These are phyloP conservation scores for Secale cereale DNA, from an alignment of 176 grass and related monocot species.

Conservation along the genomic window DNA sequence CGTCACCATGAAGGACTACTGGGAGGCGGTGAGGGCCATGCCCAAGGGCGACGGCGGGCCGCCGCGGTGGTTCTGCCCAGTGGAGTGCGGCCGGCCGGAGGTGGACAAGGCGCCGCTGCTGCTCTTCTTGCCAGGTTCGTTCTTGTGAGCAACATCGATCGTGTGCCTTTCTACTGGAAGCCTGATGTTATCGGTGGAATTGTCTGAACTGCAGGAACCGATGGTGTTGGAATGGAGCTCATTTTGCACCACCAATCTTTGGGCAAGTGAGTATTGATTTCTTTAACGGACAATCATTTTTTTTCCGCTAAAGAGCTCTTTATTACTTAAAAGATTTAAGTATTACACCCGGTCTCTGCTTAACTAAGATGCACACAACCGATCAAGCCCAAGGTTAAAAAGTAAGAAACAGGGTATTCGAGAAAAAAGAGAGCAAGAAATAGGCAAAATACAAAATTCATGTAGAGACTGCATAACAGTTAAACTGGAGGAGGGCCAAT, in stretches of 20 bases:
- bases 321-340: not conserved
- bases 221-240: conserved; percentile 64
- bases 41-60: conserved; percentile 39
- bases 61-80: conserved; percentile 71
- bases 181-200: not conserved
- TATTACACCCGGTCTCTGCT: too few species aligned
- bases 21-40: conserved; percentile 35
- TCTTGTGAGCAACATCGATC: not conserved
- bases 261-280: conserved; percentile 43
- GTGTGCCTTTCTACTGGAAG: not conserved
- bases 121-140: conserved; percentile 62
- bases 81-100: conserved; percentile 39
- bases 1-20: conserved; percentile 46
- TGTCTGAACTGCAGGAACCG: conserved; percentile 31
- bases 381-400: too few species aligned
- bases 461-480: too few species aligned
- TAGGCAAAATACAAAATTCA: too few species aligned
- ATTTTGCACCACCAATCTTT: conserved; percentile 66
- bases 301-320: too few species aligned
- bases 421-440: too few species aligned
- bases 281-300: not conserved
- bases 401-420: too few species aligned
- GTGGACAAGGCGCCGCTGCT: conserved; percentile 47
- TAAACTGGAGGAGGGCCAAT: too few species aligned
- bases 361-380: too few species aligned